phyloP scores from a whole-genome alignment of 1,139 yeast species.

The Kodamaea anthophila region DNA sequence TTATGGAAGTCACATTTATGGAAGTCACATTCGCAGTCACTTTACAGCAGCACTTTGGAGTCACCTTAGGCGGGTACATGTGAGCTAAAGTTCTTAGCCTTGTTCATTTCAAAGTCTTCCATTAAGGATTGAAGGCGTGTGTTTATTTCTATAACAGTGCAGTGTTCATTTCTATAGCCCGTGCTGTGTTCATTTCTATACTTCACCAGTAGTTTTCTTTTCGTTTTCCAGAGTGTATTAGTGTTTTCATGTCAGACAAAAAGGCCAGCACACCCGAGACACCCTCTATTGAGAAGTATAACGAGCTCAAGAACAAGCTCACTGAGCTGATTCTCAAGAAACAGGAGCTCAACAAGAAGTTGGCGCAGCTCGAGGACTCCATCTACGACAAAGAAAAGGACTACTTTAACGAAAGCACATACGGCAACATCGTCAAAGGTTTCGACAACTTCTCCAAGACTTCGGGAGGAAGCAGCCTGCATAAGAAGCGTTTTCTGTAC shows the following conservation, averaged over 20 bases:
- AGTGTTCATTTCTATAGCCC: no score
- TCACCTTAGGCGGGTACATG: no score
- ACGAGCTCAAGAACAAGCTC: conserved; percentile 60
- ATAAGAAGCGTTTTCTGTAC: conserved; percentile 51
- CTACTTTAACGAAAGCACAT: conserved; percentile 62
- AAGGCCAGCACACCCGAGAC: conserved; percentile 8
- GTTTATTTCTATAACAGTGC: no score
- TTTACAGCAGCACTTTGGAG: no score
- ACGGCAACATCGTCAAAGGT: conserved; percentile 84
- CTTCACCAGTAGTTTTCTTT: no score
- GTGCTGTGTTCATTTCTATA: no score
- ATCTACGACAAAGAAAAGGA: conserved; percentile 78
- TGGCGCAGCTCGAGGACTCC: conserved; percentile 64
- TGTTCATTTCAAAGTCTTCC: no score
- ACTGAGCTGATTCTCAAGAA: conserved; percentile 60
- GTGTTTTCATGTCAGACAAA: conserved; percentile 1
- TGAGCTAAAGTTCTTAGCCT: no score
- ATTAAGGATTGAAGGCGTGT: no score
- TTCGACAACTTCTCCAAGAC: conserved; percentile 74
- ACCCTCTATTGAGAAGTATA: conserved; percentile 35
- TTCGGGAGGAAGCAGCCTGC: conserved; percentile 26
- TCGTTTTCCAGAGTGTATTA: no score
- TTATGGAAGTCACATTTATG: no score
- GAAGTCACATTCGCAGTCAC: no score
- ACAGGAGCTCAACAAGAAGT: conserved; percentile 56